phyloP scores from a whole-genome alignment of 164 flowering plant species.

The Santalum album region DNA sequence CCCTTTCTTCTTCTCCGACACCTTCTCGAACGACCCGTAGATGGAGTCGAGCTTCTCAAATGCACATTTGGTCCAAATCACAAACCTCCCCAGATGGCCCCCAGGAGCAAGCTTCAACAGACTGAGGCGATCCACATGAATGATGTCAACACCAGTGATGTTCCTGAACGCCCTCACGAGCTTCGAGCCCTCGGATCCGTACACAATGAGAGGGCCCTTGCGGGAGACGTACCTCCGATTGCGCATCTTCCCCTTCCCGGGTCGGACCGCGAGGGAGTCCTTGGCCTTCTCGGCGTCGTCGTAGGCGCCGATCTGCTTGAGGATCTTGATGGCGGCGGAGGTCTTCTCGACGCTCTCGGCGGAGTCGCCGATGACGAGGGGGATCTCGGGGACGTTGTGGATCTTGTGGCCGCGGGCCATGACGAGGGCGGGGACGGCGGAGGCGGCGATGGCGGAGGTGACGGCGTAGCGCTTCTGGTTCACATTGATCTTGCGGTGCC shows the following conservation, averaged over 20 bases:
- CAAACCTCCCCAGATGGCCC: conserved; percentile 82
- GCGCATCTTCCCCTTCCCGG: conserved; percentile 88
- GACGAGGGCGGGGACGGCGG: conserved; percentile 66
- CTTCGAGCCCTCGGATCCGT: conserved; percentile 77
- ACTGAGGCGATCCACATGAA: conserved; percentile 65
- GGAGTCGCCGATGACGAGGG: conserved; percentile 59
- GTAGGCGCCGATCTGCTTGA: conserved; percentile 68
- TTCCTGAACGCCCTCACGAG: conserved; percentile 76
- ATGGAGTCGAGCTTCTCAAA: conserved; percentile 81
- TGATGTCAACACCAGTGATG: conserved; percentile 69
- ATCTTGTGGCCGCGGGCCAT: conserved; percentile 73
- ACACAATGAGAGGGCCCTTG: conserved; percentile 77
- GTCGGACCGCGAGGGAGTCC: conserved; percentile 50
- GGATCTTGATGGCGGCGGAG: conserved; percentile 46
- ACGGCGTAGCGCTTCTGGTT: conserved; percentile 77
- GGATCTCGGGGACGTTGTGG: conserved; percentile 68
- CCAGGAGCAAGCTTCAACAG: conserved; percentile 86
- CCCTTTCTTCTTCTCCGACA: conserved; percentile 73
- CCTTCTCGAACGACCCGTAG: conserved; percentile 71
- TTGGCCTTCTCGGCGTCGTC: conserved; percentile 81
- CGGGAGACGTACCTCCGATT: conserved; percentile 61
- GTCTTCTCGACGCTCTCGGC: conserved; percentile 77
- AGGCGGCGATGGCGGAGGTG: conserved; percentile 76
- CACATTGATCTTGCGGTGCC: conserved; percentile 72
- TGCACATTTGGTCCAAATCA: conserved; percentile 85